Conservation (phyloP, 2,329 filamentous ascomycete species). For the Bimuria novae-zelandiae region DNA sequence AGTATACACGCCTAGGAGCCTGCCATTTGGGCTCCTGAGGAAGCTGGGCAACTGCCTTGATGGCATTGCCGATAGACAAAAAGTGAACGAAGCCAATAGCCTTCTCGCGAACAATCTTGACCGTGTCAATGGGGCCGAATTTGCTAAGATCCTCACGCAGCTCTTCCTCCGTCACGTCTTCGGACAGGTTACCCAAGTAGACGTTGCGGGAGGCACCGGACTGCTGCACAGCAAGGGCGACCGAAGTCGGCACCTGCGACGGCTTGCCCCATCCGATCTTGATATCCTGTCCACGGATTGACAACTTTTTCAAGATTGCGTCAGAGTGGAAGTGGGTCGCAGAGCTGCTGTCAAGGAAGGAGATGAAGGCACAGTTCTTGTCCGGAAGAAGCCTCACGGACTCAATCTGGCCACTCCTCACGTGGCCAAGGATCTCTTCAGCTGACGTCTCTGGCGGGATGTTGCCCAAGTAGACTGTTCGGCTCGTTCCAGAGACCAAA, state of each 20-base stretch:
- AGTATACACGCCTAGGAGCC: conserved; percentile 92
- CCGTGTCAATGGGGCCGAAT: conserved; percentile 93
- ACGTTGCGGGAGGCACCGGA: conserved; percentile 96
- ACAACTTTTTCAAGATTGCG: conserved; percentile 98
- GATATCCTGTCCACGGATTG: conserved; percentile 98
- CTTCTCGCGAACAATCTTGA: conserved; percentile 98
- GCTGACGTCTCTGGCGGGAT: conserved; percentile 97
- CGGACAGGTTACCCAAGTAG: conserved; percentile 89
- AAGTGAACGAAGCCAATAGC: conserved; percentile 98
- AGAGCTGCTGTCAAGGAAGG: conserved; percentile 95
- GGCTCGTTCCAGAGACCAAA: conserved; percentile 85
- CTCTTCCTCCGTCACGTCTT: conserved; percentile 90
- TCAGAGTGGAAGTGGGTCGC: conserved; percentile 99
- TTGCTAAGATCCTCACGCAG: conserved; percentile 93
- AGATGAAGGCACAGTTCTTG: conserved; percentile 99
- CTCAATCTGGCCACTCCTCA: conserved; percentile 96
- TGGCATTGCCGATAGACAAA: conserved; percentile 94
- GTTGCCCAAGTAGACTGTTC: conserved; percentile 96
- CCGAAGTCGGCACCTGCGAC: conserved; percentile 95
- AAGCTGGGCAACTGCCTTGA: conserved; percentile 96
- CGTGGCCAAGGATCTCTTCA: conserved; percentile 94
- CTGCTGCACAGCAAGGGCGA: conserved; percentile 96
- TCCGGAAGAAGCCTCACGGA: conserved; percentile 96
- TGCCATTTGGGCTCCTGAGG: conserved; percentile 98
- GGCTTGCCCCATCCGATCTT: conserved; percentile 99